Evolutionary conservation across 257 asterid genomes (phyloP), one percentile per base, ranked within the genome.

Genomic region (Salvia rosmarinus): DNA sequence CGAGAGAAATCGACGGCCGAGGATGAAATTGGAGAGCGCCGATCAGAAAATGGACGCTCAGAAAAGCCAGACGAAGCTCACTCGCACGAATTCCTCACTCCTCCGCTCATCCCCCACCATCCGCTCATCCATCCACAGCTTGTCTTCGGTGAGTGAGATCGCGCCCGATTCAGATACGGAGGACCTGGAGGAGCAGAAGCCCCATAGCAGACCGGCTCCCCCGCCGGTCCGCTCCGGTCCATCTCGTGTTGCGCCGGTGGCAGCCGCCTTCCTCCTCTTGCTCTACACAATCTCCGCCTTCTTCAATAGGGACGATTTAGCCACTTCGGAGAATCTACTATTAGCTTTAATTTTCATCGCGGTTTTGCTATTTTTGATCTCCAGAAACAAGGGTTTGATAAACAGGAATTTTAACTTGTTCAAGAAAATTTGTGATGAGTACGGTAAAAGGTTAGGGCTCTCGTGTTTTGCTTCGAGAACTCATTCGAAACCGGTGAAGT

Each of bases 121-220:
- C 56, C 86, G 92, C 71, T 89, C 97, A 0, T 87, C 98, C 23
- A 89, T 91, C 60, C 96, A 91, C 4, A 91, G 96, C 81, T 80
- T 89, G 40, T 82, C 96, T 30, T 93, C 97, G 25, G 85, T 87
- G 73, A 83, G 72, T 77, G 95, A 89, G 87, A 86, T 87, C 57
- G 65, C 75, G 10, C 57, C 83, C 23, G 90, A 84, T 78, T 81
- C 79, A 0, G 88, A 82, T 7, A 72, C 68, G 1, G 79, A 73
- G 12, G 93, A 95, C 79, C 78, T 91, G 50, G 99, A 95, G 80
- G 99, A 95, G 66, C 99, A 91, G 81, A 95, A 95, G 89, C 96
- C 86, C 3, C 99, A 95, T 17, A 80, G 75, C 71, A 84, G 64
- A 21, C 90, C 87, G 52, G 85, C 62, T 51, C 70, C 4, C 9